phyloP scores from a whole-genome alignment of 1,284 basidiomycete genomes.

The Cryptococcus floricola region DNA sequence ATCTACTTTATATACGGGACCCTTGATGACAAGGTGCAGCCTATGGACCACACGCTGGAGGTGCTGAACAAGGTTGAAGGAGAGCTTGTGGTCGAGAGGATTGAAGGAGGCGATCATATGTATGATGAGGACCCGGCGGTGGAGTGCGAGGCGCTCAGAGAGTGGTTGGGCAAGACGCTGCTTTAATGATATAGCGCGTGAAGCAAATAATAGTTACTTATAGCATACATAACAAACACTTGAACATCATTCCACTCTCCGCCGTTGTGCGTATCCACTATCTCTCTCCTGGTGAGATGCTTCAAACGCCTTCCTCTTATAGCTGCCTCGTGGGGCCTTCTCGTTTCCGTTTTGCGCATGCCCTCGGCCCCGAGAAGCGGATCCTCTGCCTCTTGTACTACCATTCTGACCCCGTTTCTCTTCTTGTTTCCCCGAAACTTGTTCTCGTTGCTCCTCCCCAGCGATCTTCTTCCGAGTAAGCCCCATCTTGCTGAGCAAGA shows the following conservation, averaged over 20 bases:
- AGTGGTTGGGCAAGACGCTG: slow-evolving; percentile 34
- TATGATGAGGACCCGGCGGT: slow-evolving; percentile 41
- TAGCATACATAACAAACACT: no score
- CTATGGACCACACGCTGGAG: slow-evolving; percentile 34
- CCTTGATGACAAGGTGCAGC: slow-evolving; percentile 40
- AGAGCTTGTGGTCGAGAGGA: slow-evolving; percentile 27
- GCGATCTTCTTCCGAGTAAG: slow-evolving; percentile 13
- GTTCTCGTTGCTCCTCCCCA: not conserved
- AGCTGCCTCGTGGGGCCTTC: not conserved
- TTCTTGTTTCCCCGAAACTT: not conserved
- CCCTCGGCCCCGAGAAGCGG: not conserved
- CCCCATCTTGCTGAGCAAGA: slow-evolving; percentile 53
- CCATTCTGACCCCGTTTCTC: slow-evolving; percentile 1
- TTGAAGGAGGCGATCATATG: slow-evolving; percentile 35
- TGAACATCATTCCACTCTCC: no score
- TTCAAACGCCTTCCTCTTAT: no score
- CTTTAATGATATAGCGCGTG: not conserved
- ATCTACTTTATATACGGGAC: slow-evolving; percentile 38
- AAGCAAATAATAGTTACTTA: not conserved
- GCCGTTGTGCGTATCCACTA: no score
- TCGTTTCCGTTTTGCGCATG: not conserved
- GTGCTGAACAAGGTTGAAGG: slow-evolving; percentile 19
- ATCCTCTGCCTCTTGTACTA: slow-evolving; percentile 3
- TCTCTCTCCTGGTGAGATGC: no score
- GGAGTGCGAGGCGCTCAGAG: slow-evolving; percentile 33